A percentile compares a stretch with the other conserved stretches of the same genome.
Evolutionary conservation across 345 rosid species (phyloP).

Genomic region (Populus ilicifolia): DNA sequence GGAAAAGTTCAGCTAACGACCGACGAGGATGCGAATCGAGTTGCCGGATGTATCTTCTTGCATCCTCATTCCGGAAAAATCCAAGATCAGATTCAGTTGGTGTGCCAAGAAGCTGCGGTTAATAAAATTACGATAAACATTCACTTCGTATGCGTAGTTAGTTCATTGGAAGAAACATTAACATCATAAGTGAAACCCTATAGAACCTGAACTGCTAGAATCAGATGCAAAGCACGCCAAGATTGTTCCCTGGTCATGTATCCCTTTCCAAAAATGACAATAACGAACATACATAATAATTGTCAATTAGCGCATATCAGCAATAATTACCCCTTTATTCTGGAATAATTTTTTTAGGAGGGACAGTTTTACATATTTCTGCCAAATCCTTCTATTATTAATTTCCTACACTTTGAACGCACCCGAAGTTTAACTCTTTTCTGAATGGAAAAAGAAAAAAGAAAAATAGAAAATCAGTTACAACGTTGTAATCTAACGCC

Average conservation of each 20-base stretch:
- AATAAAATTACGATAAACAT: constrained; percentile 9
- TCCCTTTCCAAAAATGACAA: neutral
- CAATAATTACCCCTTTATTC: neutral
- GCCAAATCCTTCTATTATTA: too few species aligned
- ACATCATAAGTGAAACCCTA: neutral
- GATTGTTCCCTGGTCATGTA: neutral
- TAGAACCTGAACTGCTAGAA: neutral
- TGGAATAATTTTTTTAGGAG: too few species aligned
- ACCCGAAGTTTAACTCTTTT: neutral
- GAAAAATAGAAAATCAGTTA: neutral
- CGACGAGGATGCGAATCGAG: constrained; percentile 69
- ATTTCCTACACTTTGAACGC: neutral
- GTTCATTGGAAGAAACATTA: neutral
- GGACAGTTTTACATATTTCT: too few species aligned
- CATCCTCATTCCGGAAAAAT: constrained; percentile 81
- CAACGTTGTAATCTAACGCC: neutral
- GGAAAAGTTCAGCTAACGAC: constrained; percentile 52
- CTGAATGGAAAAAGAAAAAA: neutral
- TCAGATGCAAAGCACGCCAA: neutral
- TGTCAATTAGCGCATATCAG: neutral
- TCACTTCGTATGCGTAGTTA: neutral
- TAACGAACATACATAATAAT: neutral
- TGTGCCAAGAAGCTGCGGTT: constrained; percentile 79
- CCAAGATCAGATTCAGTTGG: constrained; percentile 87
- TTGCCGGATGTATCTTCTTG: constrained; percentile 75